A percentile compares a stretch with the other conserved stretches of the same genome.
phyloP scores from a whole-genome alignment of 2,329 filamentous ascomycete species.

The Nigrograna mackinnonii region DNA sequence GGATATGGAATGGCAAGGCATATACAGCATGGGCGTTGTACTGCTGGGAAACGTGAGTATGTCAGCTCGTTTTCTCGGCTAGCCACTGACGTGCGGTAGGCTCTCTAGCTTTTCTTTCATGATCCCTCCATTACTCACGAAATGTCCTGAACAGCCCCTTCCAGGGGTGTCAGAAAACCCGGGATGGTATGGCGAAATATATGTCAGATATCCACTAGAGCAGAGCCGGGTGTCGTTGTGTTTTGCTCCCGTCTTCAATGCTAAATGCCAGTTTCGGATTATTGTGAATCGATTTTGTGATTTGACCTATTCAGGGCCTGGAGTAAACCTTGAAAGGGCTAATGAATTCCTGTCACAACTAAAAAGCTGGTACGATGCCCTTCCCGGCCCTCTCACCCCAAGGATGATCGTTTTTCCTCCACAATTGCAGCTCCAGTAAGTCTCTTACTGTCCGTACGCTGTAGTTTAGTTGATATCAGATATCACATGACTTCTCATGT shows the following conservation, averaged over 20 bases:
- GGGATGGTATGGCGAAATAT: conserved; percentile 21
- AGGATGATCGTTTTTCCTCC: conserved; percentile 8
- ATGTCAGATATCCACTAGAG: conserved; percentile 1
- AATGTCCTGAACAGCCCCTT: conserved; percentile 5
- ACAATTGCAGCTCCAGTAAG: conserved; percentile 16
- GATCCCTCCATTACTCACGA: conserved; percentile 3
- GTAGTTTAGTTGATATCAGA: no score
- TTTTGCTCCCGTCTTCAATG: conserved; percentile 11
- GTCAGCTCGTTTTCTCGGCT: neutral
- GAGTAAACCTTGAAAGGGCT: conserved; percentile 2
- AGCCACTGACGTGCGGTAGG: conserved; percentile 2
- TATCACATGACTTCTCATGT: no score
- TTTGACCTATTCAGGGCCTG: conserved; percentile 2
- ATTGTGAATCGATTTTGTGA: conserved; percentile 11
- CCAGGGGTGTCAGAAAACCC: conserved; percentile 11
- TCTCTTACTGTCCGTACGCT: no score
- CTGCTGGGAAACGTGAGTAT: conserved; percentile 5
- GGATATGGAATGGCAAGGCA: conserved; percentile 1
- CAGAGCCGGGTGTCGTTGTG: conserved; percentile 1
- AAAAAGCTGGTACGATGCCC: conserved; percentile 9
- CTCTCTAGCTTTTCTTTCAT: conserved; percentile 5
- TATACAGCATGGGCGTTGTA: conserved; percentile 8
- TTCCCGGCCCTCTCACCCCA: conserved; percentile 7
- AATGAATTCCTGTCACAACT: conserved; percentile 7
- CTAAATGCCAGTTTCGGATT: conserved; percentile 10